Percentiles rank a stretch among this genome's conserved stretches.
Conservation (phyloP, 257 asterid genomes). For the Catharanthus roseus region DNA sequence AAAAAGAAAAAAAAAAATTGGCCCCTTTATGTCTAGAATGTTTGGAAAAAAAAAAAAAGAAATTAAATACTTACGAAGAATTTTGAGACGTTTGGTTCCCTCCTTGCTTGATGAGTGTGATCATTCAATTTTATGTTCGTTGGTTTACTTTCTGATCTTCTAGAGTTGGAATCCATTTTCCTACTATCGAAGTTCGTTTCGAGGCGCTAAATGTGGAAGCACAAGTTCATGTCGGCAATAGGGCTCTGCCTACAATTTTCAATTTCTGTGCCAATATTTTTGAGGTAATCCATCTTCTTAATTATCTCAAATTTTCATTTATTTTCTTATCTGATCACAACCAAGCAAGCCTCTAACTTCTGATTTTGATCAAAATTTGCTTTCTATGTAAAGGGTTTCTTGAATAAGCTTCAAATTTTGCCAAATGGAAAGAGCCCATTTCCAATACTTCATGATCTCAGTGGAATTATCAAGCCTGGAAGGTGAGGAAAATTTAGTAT, state of each 20-base stretch:
- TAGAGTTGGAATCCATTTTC: constrained; percentile 48
- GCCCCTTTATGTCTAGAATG: too few species aligned
- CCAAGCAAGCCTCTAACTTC: too few species aligned
- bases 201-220: constrained; percentile 58
- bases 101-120: too few species aligned
- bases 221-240: constrained; percentile 56
- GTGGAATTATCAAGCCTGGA: constrained; percentile 75
- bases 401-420: constrained; percentile 45
- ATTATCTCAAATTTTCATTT: background rate
- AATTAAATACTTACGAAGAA: too few species aligned
- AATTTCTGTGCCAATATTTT: constrained; percentile 49
- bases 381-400: constrained; percentile 48
- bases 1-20: too few species aligned
- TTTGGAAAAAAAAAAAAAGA: too few species aligned
- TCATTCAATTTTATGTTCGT: too few species aligned
- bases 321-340: background rate
- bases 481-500: constrained; percentile 32
- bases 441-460: constrained; percentile 55
- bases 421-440: constrained; percentile 60
- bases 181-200: constrained; percentile 61
- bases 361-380: too few species aligned
- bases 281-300: constrained; percentile 41
- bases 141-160: too few species aligned
- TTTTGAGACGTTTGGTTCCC: too few species aligned
- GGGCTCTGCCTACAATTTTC: constrained; percentile 68